Conservation (phyloP, 2,329 filamentous ascomycete species). For the Fusarium pseudocircinatum region DNA sequence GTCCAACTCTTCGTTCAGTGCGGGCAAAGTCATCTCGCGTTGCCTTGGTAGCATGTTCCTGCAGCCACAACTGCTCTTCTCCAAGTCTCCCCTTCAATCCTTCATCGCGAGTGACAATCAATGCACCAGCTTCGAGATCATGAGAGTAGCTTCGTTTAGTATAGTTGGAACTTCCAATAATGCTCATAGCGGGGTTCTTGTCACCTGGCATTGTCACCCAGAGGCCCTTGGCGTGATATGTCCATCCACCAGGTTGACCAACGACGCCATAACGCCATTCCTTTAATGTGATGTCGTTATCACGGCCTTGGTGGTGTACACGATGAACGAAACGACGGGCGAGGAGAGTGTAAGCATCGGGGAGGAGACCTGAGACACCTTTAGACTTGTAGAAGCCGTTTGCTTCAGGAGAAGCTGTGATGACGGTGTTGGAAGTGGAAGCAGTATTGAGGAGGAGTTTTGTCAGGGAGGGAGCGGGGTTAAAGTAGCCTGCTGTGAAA, state of each 20-base stretch:
- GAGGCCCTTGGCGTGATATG: slow-evolving; percentile 96
- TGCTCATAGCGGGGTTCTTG: slow-evolving; percentile 75
- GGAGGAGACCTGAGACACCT: slow-evolving; percentile 89
- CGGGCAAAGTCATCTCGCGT: slow-evolving; percentile 81
- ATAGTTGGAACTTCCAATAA: slow-evolving; percentile 95
- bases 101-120: slow-evolving; percentile 84
- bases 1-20: slow-evolving; percentile 82
- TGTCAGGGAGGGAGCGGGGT: slow-evolving; percentile 87
- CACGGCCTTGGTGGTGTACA: slow-evolving; percentile 57
- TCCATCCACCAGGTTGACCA: slow-evolving; percentile 86
- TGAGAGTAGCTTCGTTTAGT: slow-evolving; percentile 92
- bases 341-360: slow-evolving; percentile 90
- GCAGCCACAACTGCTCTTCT: slow-evolving; percentile 82
- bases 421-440: slow-evolving; percentile 77
- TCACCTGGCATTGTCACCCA: slow-evolving; percentile 82
- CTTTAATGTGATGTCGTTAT: slow-evolving; percentile 73
- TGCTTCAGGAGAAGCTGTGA: slow-evolving; percentile 91
- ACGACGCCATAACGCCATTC: slow-evolving; percentile 91
- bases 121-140: slow-evolving; percentile 87
- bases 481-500: slow-evolving; percentile 98
- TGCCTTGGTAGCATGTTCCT: slow-evolving; percentile 75
- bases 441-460: slow-evolving; percentile 80
- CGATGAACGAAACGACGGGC: slow-evolving; percentile 80
- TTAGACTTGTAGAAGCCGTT: slow-evolving; percentile 94
- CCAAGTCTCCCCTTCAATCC: slow-evolving; percentile 76